phyloP scores from a whole-genome alignment of 2,329 filamentous ascomycete genomes.

The Colletotrichum abscissum region DNA sequence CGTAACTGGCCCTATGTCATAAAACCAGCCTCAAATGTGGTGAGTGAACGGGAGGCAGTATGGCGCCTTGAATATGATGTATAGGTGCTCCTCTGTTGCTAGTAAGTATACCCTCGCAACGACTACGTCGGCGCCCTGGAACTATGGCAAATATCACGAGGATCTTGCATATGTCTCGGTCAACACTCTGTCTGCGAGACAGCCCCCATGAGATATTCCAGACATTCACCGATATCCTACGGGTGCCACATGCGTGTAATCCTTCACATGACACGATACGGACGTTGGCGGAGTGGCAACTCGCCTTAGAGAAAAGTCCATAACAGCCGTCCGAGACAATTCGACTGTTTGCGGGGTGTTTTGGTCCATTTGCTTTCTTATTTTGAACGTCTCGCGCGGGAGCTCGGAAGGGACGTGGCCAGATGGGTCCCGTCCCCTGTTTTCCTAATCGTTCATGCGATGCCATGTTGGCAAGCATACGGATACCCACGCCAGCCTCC shows the following conservation, averaged over 20 bases:
- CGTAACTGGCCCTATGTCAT: too few species aligned
- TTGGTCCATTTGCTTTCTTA: background rate
- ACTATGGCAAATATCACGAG: too few species aligned
- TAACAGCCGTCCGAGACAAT: conserved; percentile 1
- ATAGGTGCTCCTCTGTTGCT: too few species aligned
- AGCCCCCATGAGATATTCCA: background rate
- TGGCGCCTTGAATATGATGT: too few species aligned
- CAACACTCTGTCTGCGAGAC: background rate
- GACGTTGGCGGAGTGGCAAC: background rate
- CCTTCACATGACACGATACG: background rate
- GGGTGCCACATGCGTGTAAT: background rate
- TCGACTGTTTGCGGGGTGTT: background rate
- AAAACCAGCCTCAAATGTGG: too few species aligned
- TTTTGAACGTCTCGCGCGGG: background rate
- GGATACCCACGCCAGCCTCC: too few species aligned
- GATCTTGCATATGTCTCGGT: too few species aligned
- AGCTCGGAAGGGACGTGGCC: background rate
- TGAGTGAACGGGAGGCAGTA: too few species aligned
- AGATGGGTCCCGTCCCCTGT: background rate
- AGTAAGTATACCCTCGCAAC: too few species aligned
- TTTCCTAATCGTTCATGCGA: background rate
- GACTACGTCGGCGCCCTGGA: too few species aligned
- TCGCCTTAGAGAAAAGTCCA: background rate
- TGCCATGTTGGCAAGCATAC: background rate
- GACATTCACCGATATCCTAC: background rate